Base-by-base conservation (phyloP, 176 grass and related monocot species). In the Raddia distichophylla region DNA sequence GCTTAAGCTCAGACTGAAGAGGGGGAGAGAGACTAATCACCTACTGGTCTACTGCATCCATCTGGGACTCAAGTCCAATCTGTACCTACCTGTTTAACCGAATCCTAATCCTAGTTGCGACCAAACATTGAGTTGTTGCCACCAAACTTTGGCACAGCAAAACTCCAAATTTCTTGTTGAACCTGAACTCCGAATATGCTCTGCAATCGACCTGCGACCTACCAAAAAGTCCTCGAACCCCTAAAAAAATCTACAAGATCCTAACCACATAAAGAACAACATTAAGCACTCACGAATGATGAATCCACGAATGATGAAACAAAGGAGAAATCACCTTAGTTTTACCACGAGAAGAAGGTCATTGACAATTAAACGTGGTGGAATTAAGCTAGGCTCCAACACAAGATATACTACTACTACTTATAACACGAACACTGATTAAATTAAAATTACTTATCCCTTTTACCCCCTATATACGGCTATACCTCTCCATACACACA, bases 101-200 rank as follows among this genome's bases (percentile, higher is more conserved):
- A 64, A 82, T 57, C 85, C 44, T 13, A n/a, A 4, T 20, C 43
- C 58, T 20, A 16, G 37, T n/a, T n/a, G n/a, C n/a, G n/a, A n/a
- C n/a, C n/a, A n/a, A n/a, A n/a, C n/a, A n/a, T n/a, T 33, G 17
- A n/a, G 52, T 76, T 54, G 79, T 20, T 81, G 71, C 14, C 72
- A 82, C 79, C 85, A 71, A 54, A 71, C 74, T 42, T 71, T 71
- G 10, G 3, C 5, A 11, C 60, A 89, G 57, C 78, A 72, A 80
- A 75, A 60, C 44, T 77, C 71, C 42, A 63, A 51, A 80, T 53
- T 22, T 40, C 48, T 66, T 8, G 74, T 43, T 82, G n/a, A 71
- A 74, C 13, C 42, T 35, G 17, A 67, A 53, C 82, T 86, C 76
- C 1, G 20, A 71, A 9, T 33, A 20, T 76, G 45, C 45, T 43